These are phyloP conservation scores for Rhizopogon vesiculosus DNA, from an alignment of 768 basidiomycete species.

Conservation along the genomic window DNA sequence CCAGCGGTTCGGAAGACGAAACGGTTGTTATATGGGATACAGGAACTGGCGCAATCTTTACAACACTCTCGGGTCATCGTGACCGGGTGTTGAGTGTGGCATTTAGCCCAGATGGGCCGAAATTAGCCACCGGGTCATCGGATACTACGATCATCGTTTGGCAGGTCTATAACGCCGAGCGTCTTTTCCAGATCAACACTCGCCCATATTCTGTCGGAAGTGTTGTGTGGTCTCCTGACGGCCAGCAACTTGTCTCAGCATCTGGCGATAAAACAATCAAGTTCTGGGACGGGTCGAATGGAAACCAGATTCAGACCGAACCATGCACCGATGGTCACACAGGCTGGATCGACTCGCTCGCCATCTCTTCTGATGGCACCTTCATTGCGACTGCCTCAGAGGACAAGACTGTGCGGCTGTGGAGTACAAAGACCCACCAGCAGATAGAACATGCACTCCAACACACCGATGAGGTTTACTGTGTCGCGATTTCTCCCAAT, in stretches of 20 bases:
- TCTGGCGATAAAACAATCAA: constrained; percentile 24
- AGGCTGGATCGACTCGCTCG: constrained; percentile 4
- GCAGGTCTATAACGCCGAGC: background rate
- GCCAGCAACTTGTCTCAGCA: constrained; percentile 20
- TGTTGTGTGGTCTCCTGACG: constrained; percentile 26
- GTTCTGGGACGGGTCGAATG: constrained; percentile 23
- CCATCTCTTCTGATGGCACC: constrained; percentile 14
- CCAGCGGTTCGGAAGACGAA: constrained; percentile 1
- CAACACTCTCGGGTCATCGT: background rate
- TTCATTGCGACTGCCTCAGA: constrained; percentile 17
- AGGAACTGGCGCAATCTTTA: constrained; percentile 1
- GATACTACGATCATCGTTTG: constrained; percentile 10
- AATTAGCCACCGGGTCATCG: constrained; percentile 23
- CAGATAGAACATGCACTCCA: no score
- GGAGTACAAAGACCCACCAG: constrained; percentile 2
- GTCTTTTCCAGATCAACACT: no score
- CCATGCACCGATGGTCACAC: constrained; percentile 11
- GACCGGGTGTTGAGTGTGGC: constrained; percentile 14
- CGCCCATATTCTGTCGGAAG: constrained; percentile 14
- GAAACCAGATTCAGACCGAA: constrained; percentile 18
- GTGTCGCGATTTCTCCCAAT: background rate
- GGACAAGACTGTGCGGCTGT: constrained; percentile 20
- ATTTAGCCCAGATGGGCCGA: constrained; percentile 39
- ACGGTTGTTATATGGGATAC: background rate
- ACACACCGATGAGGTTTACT: background rate